Evolutionary conservation across 257 asterid species (phyloP).

Genomic region (Solanum tarijense): DNA sequence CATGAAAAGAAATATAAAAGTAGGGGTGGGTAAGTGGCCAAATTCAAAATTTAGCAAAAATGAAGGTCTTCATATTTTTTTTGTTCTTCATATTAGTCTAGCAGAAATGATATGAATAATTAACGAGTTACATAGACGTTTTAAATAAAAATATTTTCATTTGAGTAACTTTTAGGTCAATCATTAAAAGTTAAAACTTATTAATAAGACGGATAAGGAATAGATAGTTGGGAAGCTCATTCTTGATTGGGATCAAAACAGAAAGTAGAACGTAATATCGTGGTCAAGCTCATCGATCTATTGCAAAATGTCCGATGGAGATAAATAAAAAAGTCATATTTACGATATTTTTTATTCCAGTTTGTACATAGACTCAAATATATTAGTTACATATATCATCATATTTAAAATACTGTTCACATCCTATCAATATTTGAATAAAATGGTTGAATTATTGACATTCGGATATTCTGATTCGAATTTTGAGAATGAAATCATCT

Average conservation of each 20-base stretch:
- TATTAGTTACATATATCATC: background rate
- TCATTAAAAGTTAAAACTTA: background rate
- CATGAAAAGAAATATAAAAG: background rate
- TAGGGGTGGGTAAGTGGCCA: background rate
- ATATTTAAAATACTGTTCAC: background rate
- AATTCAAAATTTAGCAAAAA: background rate
- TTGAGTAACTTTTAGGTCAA: background rate
- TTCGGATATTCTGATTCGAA: accelerated
- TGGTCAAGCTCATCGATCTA: background rate
- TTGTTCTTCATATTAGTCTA: background rate
- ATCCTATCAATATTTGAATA: background rate
- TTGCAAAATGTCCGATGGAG: background rate
- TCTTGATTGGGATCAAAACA: background rate
- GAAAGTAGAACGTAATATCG: background rate
- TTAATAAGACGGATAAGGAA: background rate
- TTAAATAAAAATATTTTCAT: background rate
- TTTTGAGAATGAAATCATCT: background rate
- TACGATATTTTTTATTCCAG: background rate
- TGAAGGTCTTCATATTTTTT: background rate
- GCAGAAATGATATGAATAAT: background rate
- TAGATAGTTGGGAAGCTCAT: background rate
- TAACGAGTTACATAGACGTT: background rate
- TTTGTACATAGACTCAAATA: background rate
- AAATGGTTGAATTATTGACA: background rate
- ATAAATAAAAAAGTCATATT: background rate